A percentile compares a stretch with the other conserved stretches of the same genome.
Conservation (phyloP, 1,139 yeast genomes). For the Pichia terricola region DNA sequence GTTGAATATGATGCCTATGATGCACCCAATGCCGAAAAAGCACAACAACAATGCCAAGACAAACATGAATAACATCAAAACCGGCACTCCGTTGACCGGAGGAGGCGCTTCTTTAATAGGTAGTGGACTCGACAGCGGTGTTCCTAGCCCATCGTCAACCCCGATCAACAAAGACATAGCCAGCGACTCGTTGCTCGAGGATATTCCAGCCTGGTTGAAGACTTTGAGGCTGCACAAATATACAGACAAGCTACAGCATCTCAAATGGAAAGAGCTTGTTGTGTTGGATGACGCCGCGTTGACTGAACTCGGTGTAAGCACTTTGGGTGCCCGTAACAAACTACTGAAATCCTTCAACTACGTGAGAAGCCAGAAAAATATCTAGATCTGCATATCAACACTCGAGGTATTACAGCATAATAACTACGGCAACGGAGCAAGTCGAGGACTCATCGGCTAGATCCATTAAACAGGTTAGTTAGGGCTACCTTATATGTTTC, state of each 20-base stretch:
- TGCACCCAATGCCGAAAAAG: no score
- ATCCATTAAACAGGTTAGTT: no score
- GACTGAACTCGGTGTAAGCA: slow-evolving; percentile 76
- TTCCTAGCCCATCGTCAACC: not conserved
- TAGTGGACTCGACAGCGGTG: no score
- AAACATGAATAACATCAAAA: no score
- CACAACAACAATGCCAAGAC: no score
- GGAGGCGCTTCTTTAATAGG: not conserved
- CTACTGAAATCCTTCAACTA: slow-evolving; percentile 83
- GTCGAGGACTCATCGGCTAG: no score
- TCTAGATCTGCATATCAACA: not conserved
- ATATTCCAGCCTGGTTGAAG: slow-evolving; percentile 90
- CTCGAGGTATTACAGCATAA: no score
- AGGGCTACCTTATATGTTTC: no score
- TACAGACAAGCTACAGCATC: slow-evolving; percentile 69
- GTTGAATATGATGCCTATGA: no score
- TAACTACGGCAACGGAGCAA: no score
- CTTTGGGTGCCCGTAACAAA: slow-evolving; percentile 91
- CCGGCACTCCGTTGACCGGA: slow-evolving; percentile 1
- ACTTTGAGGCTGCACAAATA: slow-evolving; percentile 85
- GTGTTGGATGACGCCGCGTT: slow-evolving; percentile 59
- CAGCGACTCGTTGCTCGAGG: slow-evolving; percentile 33
- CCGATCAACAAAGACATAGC: not conserved
- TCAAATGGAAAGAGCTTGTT: slow-evolving; percentile 73
- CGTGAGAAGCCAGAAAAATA: slow-evolving; percentile 37